A percentile compares a stretch with the other conserved stretches of the same genome.
These are phyloP conservation scores for Sanghuangporus weigelae DNA, from an alignment of 1,284 basidiomycete genomes.

Conservation along the genomic window DNA sequence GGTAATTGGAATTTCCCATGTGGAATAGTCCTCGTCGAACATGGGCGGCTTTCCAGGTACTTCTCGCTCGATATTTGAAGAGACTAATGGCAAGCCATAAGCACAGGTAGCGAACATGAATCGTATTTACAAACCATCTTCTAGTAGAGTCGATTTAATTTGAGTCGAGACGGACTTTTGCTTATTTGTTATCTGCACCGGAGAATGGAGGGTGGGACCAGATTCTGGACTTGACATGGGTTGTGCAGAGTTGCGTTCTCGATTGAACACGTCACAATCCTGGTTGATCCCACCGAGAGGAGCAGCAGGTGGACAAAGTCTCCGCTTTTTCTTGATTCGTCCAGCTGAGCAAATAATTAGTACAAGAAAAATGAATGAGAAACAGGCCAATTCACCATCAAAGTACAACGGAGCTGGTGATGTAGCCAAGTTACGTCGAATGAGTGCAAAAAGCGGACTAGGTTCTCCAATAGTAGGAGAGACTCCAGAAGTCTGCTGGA, in stretches of 20 bases:
- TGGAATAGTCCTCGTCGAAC: conserved; percentile 4
- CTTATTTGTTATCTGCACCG: not conserved
- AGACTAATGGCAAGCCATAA: not conserved
- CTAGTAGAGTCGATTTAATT: not conserved
- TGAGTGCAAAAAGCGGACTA: not conserved
- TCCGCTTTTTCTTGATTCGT: conserved; percentile 3
- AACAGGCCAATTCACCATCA: not conserved
- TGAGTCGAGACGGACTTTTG: not conserved
- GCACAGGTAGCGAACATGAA: not conserved
- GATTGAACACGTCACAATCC: not conserved
- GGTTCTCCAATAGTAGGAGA: conserved; percentile 7
- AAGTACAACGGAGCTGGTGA: not conserved
- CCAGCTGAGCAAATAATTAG: not conserved
- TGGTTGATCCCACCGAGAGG: not conserved
- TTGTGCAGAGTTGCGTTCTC: not conserved
- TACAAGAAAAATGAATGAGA: not conserved
- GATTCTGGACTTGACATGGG: not conserved
- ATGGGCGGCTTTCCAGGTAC: too few relatives aligned
- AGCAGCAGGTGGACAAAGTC: not conserved
- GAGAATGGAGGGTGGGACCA: not conserved
- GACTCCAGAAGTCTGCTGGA: not conserved
- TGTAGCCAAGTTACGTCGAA: not conserved
- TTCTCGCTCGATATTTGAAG: not conserved
- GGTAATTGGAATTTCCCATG: conserved; percentile 8
- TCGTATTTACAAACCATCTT: not conserved